These are phyloP conservation scores for Zanthoxylum bungeanum DNA, from an alignment of 345 rosid species.

Conservation along the genomic window DNA sequence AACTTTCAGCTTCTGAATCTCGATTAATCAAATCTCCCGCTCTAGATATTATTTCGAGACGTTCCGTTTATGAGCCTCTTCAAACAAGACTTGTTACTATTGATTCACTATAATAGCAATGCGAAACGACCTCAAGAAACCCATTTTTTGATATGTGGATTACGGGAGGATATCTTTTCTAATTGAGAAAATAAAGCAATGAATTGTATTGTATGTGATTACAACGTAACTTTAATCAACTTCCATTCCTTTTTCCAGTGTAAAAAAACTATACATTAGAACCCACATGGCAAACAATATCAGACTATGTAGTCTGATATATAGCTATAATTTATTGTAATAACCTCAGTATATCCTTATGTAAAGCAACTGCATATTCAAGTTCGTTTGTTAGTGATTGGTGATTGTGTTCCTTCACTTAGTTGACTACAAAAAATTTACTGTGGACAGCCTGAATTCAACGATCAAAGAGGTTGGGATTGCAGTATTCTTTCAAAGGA, in stretches of 20 bases:
- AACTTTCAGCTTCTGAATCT: no score
- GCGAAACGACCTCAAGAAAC: not conserved
- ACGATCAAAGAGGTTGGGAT: constrained; percentile 55
- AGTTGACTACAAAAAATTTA: not conserved
- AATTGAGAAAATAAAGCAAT: not conserved
- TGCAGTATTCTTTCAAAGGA: constrained; percentile 50
- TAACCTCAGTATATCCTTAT: not conserved
- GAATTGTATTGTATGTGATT: not conserved
- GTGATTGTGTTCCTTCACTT: not conserved
- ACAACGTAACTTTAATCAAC: not conserved
- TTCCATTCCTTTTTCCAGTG: not conserved
- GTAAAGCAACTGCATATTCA: not conserved
- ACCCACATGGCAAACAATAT: not conserved
- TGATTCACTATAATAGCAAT: no score
- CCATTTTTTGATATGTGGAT: not conserved
- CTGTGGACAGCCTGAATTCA: constrained; percentile 35
- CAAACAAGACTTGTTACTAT: no score
- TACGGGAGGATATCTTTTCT: not conserved
- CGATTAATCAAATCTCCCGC: no score
- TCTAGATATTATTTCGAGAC: no score
- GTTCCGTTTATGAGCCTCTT: no score
- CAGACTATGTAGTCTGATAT: not conserved
- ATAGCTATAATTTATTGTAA: not conserved
- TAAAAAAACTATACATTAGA: not conserved
- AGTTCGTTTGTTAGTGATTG: not conserved